Evolutionary conservation across 1,139 yeast species (phyloP), one percentile per base, ranked within the genome.

Genomic region (Hansenula lynferdii): DNA sequence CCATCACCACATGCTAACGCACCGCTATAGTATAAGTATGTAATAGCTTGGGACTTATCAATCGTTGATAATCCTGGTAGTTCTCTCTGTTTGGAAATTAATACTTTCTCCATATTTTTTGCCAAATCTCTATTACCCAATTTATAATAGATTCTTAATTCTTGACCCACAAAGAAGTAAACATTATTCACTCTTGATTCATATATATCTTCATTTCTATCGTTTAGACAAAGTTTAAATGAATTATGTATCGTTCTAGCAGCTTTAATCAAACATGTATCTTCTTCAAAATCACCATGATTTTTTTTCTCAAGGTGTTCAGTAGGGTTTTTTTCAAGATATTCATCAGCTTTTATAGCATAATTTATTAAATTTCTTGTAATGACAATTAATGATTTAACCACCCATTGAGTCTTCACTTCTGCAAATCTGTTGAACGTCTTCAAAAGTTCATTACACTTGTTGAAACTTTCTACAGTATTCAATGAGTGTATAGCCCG

Each of bases 181-280:
- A 85, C 80, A 38, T 84, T 87, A 49, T 67, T 64, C 48, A 82
- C 70, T 51, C 85, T 84, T 41, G 81, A 74, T 23, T 54, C 53
- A 1, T 43, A 48, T 28, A 65, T 44, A 34, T 76, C 80, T 14
- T 73, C 67, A 42, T 78, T 80, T 44, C 92, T 74, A 60, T 90
- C 97, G 47, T 85, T 86, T 30, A 89, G 65, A 47, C 95, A 84
- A 5, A 85, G 60, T 44, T 84, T 85, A 61, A 89, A 84, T 8
- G 92, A 77, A 43, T 78, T 71, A 60, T 87, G 89, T 43, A 87
- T 64, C 6, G 70, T 58, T 57, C 67, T 75, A 6, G 87, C 90
- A 40, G 85, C 69, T 39, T 66, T 64, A 43, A 79, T 85, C 38
- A 74, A 56, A 43, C 54, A 56, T 25, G 48, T 42, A 38, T 51